Base-by-base conservation (phyloP, 495 filamentous ascomycete species). In the Lindgomyces ingoldianus region DNA sequence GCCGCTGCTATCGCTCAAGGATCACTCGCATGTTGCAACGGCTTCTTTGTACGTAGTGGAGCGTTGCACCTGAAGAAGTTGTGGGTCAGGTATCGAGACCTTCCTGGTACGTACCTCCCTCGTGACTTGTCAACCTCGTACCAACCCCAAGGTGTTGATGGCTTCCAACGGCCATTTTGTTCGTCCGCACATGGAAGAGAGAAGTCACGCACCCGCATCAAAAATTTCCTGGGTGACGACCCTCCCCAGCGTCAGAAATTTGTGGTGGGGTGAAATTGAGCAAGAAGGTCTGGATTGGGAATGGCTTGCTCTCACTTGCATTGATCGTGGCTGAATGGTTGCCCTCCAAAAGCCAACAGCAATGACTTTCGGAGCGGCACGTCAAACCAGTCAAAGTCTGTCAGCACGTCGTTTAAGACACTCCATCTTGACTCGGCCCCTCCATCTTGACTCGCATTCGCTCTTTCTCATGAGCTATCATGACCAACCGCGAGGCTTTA, bases 371-470 rank as follows among this genome's bases (percentile, higher is more conserved):
- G 33, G 6, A 39, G 33, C 33, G 33, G 33, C 33, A 39, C 33
- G 33, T 39, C 33, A 39, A 39, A 39, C 14, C 33, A 6, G 14
- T 39, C 33, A 39, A n/a, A 6, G 6, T 39, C 33, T 14, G 33
- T 39, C 33, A 39, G 33, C 33, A 39, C 6, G 33, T 14, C 33
- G 6, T 39, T 14, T 6, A 14, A 39, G 33, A 14, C 6, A 14
- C 33, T 39, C 6, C 6, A 39, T 14, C 6, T 14, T 6, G 14
- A 14, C 33, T 6, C 6, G 33, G 33, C 33, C 14, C 33, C 33
- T 39, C 14, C 33, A 52, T 52, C 48, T 52, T 52, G 48, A 52
- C 48, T 52, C 48, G 48, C 48, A 9, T 16, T 25, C 25, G 25
- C 12, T 52, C 19, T n/a, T 48, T 21, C 19, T 21, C 8, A 16